Evolutionary conservation across 2,329 filamentous ascomycete species (phyloP), one percentile per base, ranked within the genome.

Genomic region (Pestalotiopsis fici): DNA sequence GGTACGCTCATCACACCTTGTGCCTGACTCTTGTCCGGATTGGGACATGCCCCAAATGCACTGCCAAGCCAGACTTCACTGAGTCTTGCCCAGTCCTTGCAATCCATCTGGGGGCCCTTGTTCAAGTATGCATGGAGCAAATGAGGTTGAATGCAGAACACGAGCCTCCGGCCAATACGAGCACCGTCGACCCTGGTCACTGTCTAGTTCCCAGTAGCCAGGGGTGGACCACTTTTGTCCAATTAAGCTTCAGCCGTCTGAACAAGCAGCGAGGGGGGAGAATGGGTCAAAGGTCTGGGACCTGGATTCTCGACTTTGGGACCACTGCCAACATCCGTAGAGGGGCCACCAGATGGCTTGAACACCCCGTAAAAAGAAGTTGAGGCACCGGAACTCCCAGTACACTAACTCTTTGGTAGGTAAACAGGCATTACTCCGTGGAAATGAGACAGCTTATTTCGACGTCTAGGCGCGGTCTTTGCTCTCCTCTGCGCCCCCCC

Each of bases 181-280:
- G 15, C 25, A n/a, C 57, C 15, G 28, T 37, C 27, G 3, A 27
- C 55, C 55, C 55, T 25, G 55, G 55, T 18, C 23, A 23, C 55
- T 15, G n/a, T 37, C 57, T 31, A 37, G 57, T n/a, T n/a, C 11
- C 7, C 31, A 31, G 25, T 60, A 60, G 57, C 31, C 57, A 60
- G 57, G 57, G 57, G 57, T 21, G n/a, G 28, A 50, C 43, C 43
- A 18, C 18, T 18, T 27, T 31, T 35, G 27, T 60, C 57, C 57
- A 60, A 60, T 60, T 60, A 60, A 60, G 27, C 57, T 60, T 60
- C 57, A 60, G 57, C 57, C 57, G 57, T 60, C 31, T 31, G 57
- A 31, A 31, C 57, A 60, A 43, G 39, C 37, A 43, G 37, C 37
- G 18, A 43, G 37, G 7, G 25, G 56, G 27, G 3, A 37, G 28